These are phyloP conservation scores for Gorgonomyces haynaldii DNA, from an alignment of 192 early-diverging fungal species.

Conservation along the genomic window DNA sequence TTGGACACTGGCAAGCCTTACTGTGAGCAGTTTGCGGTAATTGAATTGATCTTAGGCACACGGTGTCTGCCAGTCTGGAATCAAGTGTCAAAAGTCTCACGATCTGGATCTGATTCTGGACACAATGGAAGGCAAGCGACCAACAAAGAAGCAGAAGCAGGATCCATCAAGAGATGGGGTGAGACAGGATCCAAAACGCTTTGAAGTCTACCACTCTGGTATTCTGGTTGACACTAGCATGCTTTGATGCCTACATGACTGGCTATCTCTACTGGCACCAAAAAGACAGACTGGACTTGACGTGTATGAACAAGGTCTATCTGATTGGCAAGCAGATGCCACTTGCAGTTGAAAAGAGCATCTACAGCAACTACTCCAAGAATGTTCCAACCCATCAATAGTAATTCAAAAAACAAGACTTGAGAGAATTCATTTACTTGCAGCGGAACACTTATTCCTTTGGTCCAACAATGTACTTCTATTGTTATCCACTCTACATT, in stretches of 20 bases:
- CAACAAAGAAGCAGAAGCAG: slow-evolving; percentile 6
- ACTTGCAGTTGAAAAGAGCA: slow-evolving; percentile 48
- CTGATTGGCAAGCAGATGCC: slow-evolving; percentile 72
- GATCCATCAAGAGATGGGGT: background rate
- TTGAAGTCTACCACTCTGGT: slow-evolving; percentile 5
- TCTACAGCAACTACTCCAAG: slow-evolving; percentile 29
- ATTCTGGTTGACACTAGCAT: slow-evolving; percentile 65
- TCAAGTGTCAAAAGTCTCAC: slow-evolving; percentile 61
- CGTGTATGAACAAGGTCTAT: slow-evolving; percentile 70
- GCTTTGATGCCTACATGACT: slow-evolving; percentile 96
- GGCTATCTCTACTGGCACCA: slow-evolving; percentile 73
- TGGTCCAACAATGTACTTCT: background rate
- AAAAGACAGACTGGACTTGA: slow-evolving; percentile 2
- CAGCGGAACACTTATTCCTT: background rate
- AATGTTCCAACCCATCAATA: background rate
- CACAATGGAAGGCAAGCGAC: slow-evolving; percentile 28
- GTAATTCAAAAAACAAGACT: background rate
- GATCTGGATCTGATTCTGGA: slow-evolving; percentile 85
- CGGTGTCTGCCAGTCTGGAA: slow-evolving; percentile 64
- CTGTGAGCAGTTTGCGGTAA: slow-evolving; percentile 80
- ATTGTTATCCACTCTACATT: slow-evolving; percentile 38
- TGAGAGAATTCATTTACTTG: background rate
- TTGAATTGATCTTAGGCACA: slow-evolving; percentile 40
- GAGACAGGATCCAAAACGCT: background rate
- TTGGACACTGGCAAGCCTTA: slow-evolving; percentile 32